Evolutionary conservation across 768 basidiomycete genomes (phyloP), one percentile per base, ranked within the genome.

Genomic region (Favolaschia claudopus): DNA sequence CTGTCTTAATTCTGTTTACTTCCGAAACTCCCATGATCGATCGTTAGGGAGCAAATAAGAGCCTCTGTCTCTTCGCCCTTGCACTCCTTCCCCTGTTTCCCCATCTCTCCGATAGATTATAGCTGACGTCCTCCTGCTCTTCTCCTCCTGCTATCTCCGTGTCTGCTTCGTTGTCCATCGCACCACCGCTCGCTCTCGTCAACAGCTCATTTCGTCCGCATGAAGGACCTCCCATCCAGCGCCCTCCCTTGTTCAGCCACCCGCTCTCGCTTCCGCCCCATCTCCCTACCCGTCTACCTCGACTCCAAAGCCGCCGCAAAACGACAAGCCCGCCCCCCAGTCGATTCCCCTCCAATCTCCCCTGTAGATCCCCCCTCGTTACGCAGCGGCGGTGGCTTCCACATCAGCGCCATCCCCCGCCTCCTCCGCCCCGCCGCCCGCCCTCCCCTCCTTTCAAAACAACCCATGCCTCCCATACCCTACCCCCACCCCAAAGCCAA

Each of bases 241-340:
- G 12, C 39, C 15, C 12, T 49, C 36, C 46, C 62, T 5, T 57
- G 62, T 25, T 58, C 61, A 22, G 38, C 24, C 22, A 50, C 24
- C 17, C 44, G 43, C 44, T 42, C 53, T 25, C 62, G 62, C 36
- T 59, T 59, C 48, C 57, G 62, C 15, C 62, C 62, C 12, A 28
- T 63, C 47, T 63, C 62, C 27, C 22, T 63, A 4, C 62, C 62
- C 9, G 51, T 51, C 43, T 47, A 59, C 37, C 62, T 63, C 29
- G 62, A 63, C 49, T 56, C 55, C 53, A 59, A 37, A 27, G 15
- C 14, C 22, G 4, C 54, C 42, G 12, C 46, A 12, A 58, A 50
- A n/a, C 36, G 36, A 4, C 52, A 49, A 3, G 36, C 42, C 5
- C n/a, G 7, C 17, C 34, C 46, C 34, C 46, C 61, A 37, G 45